Base-by-base conservation (phyloP, 164 flowering plant species). In the Aristolochia contorta region DNA sequence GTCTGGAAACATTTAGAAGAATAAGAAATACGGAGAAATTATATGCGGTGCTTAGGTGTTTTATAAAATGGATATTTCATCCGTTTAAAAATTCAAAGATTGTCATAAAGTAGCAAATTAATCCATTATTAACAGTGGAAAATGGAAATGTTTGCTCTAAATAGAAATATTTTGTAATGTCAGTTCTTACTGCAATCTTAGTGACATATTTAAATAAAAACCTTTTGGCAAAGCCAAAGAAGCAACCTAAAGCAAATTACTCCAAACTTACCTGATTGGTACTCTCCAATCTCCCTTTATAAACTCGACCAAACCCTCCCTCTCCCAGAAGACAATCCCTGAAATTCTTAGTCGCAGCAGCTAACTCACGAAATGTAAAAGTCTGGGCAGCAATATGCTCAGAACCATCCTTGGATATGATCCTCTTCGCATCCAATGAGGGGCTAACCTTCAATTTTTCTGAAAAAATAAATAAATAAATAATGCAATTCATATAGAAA, bases 281-380 rank as follows among this genome's bases (percentile, higher is more conserved):
- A 52, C 67, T 80, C 57, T 76, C 83, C 64, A 90, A 68, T 51
- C 58, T 54, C 16, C 94, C 97, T 71, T 80, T 87, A 62, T 80
- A 90, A 47, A 90, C 97, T 74, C 84, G 78, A 20, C 94, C 97
- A 66, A 90, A 90, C n/a, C 97, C 97, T 68, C 97, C 97, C 69
- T 84, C 90, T 3, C 97, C 97, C 58, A 90, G 50, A 45, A 81
- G 78, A 72, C 81, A 82, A 62, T 84, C 57, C 69, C 84, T 78
- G 59, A 90, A 90, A 69, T 90, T 82, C 23, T 72, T 79, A 0
- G 97, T 84, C 3, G 91, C 92, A 54, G 71, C 74, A 18, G 74
- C 87, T 59, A 90, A 78, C 67, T 87, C 87, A 46, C 75, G 75
- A 64, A 87, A 87, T 3, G 78, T 69, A 66, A 84, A 87, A 54